phyloP scores from a whole-genome alignment of 1,284 basidiomycete genomes.

The Ustilago bromivora region DNA sequence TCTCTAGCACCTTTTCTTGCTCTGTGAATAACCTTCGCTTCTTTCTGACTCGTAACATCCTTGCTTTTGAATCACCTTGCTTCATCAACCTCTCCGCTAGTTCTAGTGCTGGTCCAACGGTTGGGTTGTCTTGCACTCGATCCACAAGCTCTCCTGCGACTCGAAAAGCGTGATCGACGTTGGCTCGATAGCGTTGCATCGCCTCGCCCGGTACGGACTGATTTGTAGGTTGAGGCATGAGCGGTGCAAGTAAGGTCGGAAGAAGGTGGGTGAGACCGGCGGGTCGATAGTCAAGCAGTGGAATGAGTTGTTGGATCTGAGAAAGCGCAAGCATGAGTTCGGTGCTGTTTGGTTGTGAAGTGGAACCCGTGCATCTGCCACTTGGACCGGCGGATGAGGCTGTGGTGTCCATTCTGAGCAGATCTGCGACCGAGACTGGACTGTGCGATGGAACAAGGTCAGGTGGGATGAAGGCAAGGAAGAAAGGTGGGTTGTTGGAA shows the following conservation, averaged over 20 bases:
- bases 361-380: neutral
- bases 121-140: slow-evolving; percentile 16
- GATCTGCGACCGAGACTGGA: neutral
- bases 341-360: slow-evolving; percentile 27
- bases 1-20: slow-evolving; percentile 38
- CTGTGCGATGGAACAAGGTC: neutral
- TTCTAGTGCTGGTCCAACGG: slow-evolving; percentile 26
- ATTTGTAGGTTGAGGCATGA: slow-evolving; percentile 10
- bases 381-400: neutral
- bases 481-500: neutral
- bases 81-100: slow-evolving; percentile 35
- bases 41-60: slow-evolving; percentile 37
- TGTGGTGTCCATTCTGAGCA: slow-evolving; percentile 4
- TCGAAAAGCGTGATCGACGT: slow-evolving; percentile 48
- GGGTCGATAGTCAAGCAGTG: slow-evolving; percentile 45
- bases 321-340: slow-evolving; percentile 51
- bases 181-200: slow-evolving; percentile 38
- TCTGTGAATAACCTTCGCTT: slow-evolving; percentile 37
- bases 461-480: neutral
- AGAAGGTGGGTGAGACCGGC: slow-evolving; percentile 38
- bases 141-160: slow-evolving; percentile 26
- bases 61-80: slow-evolving; percentile 8
- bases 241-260: slow-evolving; percentile 27
- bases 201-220: slow-evolving; percentile 12
- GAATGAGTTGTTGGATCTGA: slow-evolving; percentile 48